Evolutionary conservation across 2,329 filamentous ascomycete genomes (phyloP).

Genomic region (Microdochium paspali): DNA sequence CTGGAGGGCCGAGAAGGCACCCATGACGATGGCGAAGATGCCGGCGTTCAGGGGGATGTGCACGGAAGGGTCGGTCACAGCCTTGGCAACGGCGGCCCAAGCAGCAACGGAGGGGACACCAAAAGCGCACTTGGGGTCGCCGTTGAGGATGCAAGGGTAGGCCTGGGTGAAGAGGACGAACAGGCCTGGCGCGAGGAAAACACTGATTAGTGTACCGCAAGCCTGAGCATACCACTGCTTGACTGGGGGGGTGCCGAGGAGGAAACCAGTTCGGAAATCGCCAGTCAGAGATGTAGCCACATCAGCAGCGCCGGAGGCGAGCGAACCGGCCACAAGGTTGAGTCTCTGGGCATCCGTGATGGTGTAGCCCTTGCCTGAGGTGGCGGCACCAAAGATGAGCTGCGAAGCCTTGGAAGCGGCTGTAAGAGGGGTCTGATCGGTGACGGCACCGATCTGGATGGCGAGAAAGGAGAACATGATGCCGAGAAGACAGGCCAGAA

Average conservation of each 20-base stretch:
- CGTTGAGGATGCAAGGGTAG: constrained; percentile 56
- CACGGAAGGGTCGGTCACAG: constrained; percentile 47
- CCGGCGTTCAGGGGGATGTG: constrained; percentile 44
- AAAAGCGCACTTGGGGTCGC: constrained; percentile 45
- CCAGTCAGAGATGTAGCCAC: constrained; percentile 43
- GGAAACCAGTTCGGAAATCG: constrained; percentile 61
- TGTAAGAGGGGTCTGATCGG: constrained; percentile 54
- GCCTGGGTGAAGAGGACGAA: constrained; percentile 60
- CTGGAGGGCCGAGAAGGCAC: constrained; percentile 38
- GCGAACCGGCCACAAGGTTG: constrained; percentile 54
- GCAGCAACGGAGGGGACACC: constrained; percentile 52
- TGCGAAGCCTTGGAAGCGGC: constrained; percentile 61
- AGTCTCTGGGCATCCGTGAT: constrained; percentile 47
- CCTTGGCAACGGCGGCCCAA: constrained; percentile 56
- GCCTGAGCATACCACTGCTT: constrained; percentile 60
- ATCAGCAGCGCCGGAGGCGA: constrained; percentile 45
- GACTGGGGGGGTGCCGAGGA: constrained; percentile 53
- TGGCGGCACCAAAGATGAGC: constrained; percentile 57
- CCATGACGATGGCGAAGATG: constrained; percentile 48
- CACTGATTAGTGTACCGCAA: constrained; percentile 51
- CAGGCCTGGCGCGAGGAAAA: constrained; percentile 57
- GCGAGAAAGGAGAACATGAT: constrained; percentile 54
- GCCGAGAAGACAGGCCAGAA: constrained; percentile 45
- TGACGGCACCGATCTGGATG: constrained; percentile 51
- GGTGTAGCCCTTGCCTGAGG: constrained; percentile 40